phyloP scores from a whole-genome alignment of 805 yeast species.

The Candida andamanensis region DNA sequence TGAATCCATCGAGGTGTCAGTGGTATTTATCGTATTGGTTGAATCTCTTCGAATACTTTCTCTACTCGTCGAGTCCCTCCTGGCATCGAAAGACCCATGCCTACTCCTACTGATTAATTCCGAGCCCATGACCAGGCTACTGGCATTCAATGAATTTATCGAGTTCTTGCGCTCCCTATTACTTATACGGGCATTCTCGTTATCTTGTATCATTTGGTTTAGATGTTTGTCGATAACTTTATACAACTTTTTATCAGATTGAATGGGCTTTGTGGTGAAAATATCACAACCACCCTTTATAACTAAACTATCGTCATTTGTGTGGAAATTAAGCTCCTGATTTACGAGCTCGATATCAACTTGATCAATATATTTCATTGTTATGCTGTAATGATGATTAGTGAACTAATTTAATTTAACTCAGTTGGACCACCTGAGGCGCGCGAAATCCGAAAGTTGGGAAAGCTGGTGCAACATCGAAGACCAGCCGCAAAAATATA shows the following conservation, averaged over 20 bases:
- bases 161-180: constrained; percentile 37
- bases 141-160: constrained; percentile 30
- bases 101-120: constrained; percentile 1
- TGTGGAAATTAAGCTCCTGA: constrained; percentile 69
- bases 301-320: constrained; percentile 38
- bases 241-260: constrained; percentile 82
- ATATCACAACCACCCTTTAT: constrained; percentile 89
- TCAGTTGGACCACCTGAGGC: too few relatives aligned
- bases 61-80: constrained; percentile 17
- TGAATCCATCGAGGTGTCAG: constrained; percentile 16
- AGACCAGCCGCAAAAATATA: background rate
- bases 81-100: background rate
- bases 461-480: background rate
- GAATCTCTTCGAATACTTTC: constrained; percentile 23
- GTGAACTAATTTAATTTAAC: too few relatives aligned
- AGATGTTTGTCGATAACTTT: constrained; percentile 82
- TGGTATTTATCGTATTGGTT: constrained; percentile 15
- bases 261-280: constrained; percentile 90
- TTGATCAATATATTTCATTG: constrained; percentile 81
- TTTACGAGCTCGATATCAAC: constrained; percentile 89
- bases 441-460: too few relatives aligned
- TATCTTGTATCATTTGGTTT: constrained; percentile 46
- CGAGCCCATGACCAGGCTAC: constrained; percentile 16
- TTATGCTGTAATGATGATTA: too few relatives aligned
- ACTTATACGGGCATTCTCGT: constrained; percentile 34